Conservation (phyloP, 768 basidiomycete genomes). For the Lactarius hengduanensis region DNA sequence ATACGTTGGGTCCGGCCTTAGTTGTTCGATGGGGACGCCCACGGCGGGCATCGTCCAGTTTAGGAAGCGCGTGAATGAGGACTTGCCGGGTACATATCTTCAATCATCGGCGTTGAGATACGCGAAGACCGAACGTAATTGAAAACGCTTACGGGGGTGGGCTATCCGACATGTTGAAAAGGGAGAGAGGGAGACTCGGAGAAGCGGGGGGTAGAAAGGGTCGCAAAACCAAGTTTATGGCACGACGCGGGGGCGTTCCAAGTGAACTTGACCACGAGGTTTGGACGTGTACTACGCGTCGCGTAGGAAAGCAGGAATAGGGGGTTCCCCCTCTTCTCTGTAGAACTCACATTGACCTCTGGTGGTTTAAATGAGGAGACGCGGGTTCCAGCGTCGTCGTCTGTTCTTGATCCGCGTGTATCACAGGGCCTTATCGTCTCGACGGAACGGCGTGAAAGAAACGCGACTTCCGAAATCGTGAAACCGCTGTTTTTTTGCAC, state of each 20-base stretch:
- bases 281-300: conserved; percentile 6
- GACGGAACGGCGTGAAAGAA: neutral
- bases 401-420: neutral
- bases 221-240: neutral
- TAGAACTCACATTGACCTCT: neutral
- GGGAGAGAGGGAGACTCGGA: neutral
- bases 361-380: conserved; percentile 9
- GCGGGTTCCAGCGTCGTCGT: neutral
- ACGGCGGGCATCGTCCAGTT: no score
- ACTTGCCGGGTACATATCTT: no score
- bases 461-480: neutral
- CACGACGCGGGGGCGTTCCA: neutral
- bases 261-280: conserved; percentile 4
- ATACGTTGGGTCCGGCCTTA: no score
- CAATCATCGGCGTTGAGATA: conserved; percentile 6
- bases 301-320: conserved; percentile 1
- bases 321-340: neutral
- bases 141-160: conserved; percentile 19
- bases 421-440: conserved; percentile 5
- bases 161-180: conserved; percentile 13
- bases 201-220: neutral
- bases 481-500: neutral
- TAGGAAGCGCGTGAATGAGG: no score
- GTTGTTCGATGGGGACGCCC: no score
- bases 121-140: neutral